phyloP scores from a whole-genome alignment of 768 basidiomycete species.

The Tephrocybe sp. region DNA sequence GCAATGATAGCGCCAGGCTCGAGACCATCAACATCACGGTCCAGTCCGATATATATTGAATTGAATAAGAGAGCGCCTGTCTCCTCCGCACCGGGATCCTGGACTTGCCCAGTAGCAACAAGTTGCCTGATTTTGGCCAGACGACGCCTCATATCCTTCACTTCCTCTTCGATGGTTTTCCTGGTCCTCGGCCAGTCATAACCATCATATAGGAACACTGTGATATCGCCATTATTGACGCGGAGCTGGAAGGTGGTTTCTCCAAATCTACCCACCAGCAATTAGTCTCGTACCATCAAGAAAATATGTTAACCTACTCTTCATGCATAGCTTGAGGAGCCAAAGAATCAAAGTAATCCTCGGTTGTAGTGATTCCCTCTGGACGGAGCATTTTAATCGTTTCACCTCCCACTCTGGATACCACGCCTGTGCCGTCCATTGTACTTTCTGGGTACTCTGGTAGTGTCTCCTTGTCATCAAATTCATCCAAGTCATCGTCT shows the following conservation, averaged over 20 bases:
- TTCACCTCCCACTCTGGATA: constrained; percentile 76
- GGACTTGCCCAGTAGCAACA: constrained; percentile 84
- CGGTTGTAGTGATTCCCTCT: constrained; percentile 63
- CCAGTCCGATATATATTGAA: constrained; percentile 91
- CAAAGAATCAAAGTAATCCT: constrained; percentile 72
- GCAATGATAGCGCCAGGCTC: constrained; percentile 81
- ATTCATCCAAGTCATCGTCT: constrained; percentile 75
- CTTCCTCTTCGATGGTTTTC: constrained; percentile 81
- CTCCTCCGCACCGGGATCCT: constrained; percentile 72
- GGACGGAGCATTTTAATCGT: constrained; percentile 77
- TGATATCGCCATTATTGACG: constrained; percentile 60
- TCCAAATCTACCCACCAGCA: constrained; percentile 31
- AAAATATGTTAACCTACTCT: constrained; percentile 39
- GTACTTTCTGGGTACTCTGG: constrained; percentile 21
- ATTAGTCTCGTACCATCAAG: too few relatives aligned
- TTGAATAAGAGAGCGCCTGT: constrained; percentile 86
- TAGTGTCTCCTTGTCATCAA: constrained; percentile 40
- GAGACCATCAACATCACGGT: constrained; percentile 69
- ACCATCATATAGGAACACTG: constrained; percentile 83
- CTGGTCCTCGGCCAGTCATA: constrained; percentile 93
- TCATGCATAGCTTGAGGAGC: constrained; percentile 49
- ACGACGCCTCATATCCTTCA: constrained; percentile 83
- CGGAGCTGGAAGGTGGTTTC: constrained; percentile 54
- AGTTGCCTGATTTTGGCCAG: constrained; percentile 91
- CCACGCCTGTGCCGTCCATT: constrained; percentile 36